phyloP scores from a whole-genome alignment of 1,139 yeast genomes.

The Lodderomyces parapsilosis region DNA sequence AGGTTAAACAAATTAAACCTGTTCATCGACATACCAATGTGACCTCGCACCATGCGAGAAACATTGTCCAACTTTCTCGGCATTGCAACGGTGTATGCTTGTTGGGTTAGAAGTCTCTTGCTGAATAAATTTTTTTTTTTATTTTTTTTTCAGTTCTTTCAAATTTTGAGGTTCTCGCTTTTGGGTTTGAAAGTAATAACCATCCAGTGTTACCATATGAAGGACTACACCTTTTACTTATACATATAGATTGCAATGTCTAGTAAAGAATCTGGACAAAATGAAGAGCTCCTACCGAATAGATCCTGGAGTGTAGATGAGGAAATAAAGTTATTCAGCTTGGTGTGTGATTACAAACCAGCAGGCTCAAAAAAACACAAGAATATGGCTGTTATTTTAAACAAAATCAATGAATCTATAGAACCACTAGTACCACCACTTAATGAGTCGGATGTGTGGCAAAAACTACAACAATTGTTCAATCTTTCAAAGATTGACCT shows the following conservation, averaged over 20 bases:
- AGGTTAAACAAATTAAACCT: constrained; percentile 87
- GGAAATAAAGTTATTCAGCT: constrained; percentile 63
- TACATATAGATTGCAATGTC: too few species aligned
- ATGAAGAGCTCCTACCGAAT: neutral
- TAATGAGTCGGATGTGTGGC: constrained; percentile 53
- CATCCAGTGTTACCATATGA: too few species aligned
- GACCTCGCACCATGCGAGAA: constrained; percentile 64
- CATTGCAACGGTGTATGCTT: constrained; percentile 32
- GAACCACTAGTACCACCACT: constrained; percentile 25
- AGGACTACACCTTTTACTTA: too few species aligned
- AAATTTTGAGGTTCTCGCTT: neutral
- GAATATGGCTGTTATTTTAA: constrained; percentile 56
- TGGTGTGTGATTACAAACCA: constrained; percentile 71
- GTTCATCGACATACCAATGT: constrained; percentile 90
- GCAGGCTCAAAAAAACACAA: constrained; percentile 57
- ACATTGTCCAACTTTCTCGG: constrained; percentile 61
- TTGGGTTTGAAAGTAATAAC: too few species aligned
- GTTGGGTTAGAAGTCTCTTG: neutral
- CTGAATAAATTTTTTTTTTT: neutral
- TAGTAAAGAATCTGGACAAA: neutral
- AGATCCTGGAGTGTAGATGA: constrained; percentile 60
- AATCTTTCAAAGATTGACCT: constrained; percentile 56
- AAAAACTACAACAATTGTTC: constrained; percentile 52
- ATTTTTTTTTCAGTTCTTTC: constrained; percentile 1
- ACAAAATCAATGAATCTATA: constrained; percentile 43